Evolutionary conservation across 768 basidiomycete genomes (phyloP), one percentile per base, ranked within the genome.

Genomic region (Strobilomyces echinocephalus): DNA sequence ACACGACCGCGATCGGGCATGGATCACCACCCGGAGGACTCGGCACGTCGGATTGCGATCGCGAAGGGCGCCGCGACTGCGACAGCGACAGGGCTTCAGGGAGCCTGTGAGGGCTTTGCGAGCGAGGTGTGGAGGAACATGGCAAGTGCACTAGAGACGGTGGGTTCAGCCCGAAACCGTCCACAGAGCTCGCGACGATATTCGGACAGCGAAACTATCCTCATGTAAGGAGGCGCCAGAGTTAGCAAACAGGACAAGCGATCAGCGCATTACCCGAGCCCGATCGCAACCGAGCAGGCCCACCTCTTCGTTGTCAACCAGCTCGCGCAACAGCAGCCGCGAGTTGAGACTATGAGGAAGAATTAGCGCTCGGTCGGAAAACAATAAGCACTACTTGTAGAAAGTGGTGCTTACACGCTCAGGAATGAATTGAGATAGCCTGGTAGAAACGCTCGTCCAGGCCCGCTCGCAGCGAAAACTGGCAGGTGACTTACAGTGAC

Each of bases 361-460:
- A 5, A 28, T 59, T 16, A 47, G 26, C 30, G 16, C 5, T 4
- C 5, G 38, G 9, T 7, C 16, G 3, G 5, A 15, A 7, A 26
- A 24, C 20, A 14, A 16, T 6, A 11, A 8, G 11, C 24, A 24
- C 24, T 24, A 24, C 24, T 24, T 4, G 35, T 10, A 8, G 21
- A 8, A 3, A 10, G n/a, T 12, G 33, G 1, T 21, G 26, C 72
- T 61, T 55, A 72, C 71, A 72, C 65, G 52, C 71, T 72, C 49
- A 72, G 51, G 49, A 73, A 72, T 20, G 72, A 72, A 42, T 72
- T 73, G 46, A 72, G 63, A 60, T 72, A 73, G 55, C 65, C 71
- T 72, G 34, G n/a, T 4, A 11, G 33, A 15, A 16, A 12, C 5
- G n/a, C 16, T 38, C 21, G 14, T 54, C 3, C 8, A 33, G 9